Evolutionary conservation across 495 filamentous ascomycete genomes (phyloP), one percentile per base, ranked within the genome.

Genomic region (Aspergillus diversus): DNA sequence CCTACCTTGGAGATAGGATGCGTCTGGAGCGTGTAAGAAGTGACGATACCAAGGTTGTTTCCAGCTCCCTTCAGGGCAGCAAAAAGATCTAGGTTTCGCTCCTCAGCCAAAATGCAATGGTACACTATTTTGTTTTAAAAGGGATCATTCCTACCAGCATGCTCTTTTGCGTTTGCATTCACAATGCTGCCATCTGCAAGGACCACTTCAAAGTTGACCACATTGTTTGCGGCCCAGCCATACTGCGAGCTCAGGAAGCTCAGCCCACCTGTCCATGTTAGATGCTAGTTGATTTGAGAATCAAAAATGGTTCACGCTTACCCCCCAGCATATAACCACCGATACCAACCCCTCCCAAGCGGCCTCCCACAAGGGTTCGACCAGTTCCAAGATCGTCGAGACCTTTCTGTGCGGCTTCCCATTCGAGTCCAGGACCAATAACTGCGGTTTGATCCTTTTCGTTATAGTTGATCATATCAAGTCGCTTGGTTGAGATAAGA

Each of bases 21-120:
- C 0, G 84, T 83, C 46, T 77, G 62, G 48, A 87, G 58, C 33
- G 78, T 77, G 65, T 86, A 83, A 13, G 75, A 67, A 5, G 86
- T 87, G n/a, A 87, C 82, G 60, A 90, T 79, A 12, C 85, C 86
- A 57, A 88, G 84, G 71, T 88, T 89, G 63, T 80, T 84, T 7
- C 77, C 74, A 35, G 84, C 83, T 42, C 86, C 87, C 56, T 85
- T 85, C 5, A 89, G 71, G 3, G 83, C 82, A 27, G 70, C 69
- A 63, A 80, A 87, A 8, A 89, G 83, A 46, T 89, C 85, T 77
- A 31, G n/a, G 4, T 13, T 47, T 3, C 16, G 9, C 5, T 9
- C 63, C 21, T 55, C 39, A 57, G 54, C 16, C 16, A 35, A 11
- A 11, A 50, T 7, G n/a, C 16, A 39, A 4, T 52, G 7, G 42